phyloP scores from a whole-genome alignment of 2,329 filamentous ascomycete genomes.

The Pleurostoma richardsiae region DNA sequence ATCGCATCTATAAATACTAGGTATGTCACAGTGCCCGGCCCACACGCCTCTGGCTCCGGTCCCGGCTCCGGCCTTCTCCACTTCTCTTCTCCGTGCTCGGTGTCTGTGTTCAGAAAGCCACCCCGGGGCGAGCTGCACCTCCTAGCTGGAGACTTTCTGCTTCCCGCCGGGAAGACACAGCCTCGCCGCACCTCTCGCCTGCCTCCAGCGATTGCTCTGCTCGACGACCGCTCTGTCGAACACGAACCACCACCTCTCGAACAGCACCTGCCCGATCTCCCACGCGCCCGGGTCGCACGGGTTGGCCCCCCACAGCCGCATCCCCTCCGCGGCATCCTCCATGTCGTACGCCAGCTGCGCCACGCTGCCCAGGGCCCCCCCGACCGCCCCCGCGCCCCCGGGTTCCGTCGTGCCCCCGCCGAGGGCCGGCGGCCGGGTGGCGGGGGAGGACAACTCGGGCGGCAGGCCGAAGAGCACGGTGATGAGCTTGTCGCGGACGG shows the following conservation, averaged over 20 bases:
- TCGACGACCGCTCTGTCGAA: constrained; percentile 49
- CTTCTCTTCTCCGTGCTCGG: too few species aligned
- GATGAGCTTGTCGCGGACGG: constrained; percentile 46
- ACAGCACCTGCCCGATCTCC: constrained; percentile 55
- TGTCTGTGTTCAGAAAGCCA: too few species aligned
- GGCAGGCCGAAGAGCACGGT: constrained; percentile 41
- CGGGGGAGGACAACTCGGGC: constrained; percentile 36
- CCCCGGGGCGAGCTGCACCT: too few species aligned
- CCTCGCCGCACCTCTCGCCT: constrained; percentile 33
- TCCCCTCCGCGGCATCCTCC: constrained; percentile 48
- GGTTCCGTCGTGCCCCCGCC: too few species aligned
- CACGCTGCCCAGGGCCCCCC: constrained; percentile 31
- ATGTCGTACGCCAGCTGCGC: constrained; percentile 51
- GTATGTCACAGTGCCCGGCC: too few species aligned
- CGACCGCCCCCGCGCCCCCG: constrained; percentile 21
- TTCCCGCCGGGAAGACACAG: background rate
- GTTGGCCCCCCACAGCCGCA: constrained; percentile 43
- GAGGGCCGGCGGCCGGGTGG: background rate
- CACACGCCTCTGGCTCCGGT: too few species aligned
- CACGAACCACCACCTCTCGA: constrained; percentile 56
- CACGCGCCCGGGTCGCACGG: constrained; percentile 43
- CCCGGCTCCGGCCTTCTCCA: too few species aligned
- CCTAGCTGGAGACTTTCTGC: too few species aligned
- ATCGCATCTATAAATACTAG: too few species aligned
- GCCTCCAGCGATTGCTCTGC: constrained; percentile 46